A percentile compares a stretch with the other conserved stretches of the same genome.
Evolutionary conservation across 345 rosid genomes (phyloP).

Genomic region (Pelargonium nanum): DNA sequence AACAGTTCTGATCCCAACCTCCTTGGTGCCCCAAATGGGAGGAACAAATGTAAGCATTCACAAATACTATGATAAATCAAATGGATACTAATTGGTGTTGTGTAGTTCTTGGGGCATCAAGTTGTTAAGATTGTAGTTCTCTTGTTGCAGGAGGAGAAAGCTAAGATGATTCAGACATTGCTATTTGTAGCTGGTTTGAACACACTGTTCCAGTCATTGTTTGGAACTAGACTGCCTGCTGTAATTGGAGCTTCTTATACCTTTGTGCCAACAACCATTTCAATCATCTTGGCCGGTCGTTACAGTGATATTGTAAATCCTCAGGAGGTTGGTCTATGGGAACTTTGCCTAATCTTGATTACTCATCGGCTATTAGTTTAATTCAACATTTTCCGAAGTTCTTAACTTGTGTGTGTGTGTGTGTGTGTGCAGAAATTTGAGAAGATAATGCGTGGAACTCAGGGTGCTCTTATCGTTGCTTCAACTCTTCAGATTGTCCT

Average conservation of each 20-base stretch:
- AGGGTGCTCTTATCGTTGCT: constrained; percentile 88
- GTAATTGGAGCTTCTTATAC: constrained; percentile 81
- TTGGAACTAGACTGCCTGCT: constrained; percentile 89
- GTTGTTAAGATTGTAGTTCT: background rate
- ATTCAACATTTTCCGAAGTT: constrained; percentile 1
- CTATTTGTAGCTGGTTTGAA: constrained; percentile 87
- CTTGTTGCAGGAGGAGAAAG: constrained; percentile 69
- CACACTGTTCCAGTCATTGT: constrained; percentile 61
- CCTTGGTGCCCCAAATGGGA: constrained; percentile 91
- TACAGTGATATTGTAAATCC: constrained; percentile 71
- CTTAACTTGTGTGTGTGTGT: constrained; percentile 4
- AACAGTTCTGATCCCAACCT: constrained; percentile 70
- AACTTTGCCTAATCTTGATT: background rate
- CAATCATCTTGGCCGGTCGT: constrained; percentile 76
- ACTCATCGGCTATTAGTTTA: background rate
- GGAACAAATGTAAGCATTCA: constrained; percentile 67
- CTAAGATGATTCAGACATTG: constrained; percentile 83
- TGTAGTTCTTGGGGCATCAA: background rate
- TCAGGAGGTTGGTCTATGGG: constrained; percentile 48
- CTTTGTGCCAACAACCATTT: constrained; percentile 72
- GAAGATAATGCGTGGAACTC: constrained; percentile 83
- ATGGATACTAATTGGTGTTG: background rate
- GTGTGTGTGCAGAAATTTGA: constrained; percentile 55
- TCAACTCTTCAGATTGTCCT: constrained; percentile 84
- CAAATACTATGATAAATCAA: background rate